phyloP scores from a whole-genome alignment of 257 asterid species.

The Lycium ferocissimum region DNA sequence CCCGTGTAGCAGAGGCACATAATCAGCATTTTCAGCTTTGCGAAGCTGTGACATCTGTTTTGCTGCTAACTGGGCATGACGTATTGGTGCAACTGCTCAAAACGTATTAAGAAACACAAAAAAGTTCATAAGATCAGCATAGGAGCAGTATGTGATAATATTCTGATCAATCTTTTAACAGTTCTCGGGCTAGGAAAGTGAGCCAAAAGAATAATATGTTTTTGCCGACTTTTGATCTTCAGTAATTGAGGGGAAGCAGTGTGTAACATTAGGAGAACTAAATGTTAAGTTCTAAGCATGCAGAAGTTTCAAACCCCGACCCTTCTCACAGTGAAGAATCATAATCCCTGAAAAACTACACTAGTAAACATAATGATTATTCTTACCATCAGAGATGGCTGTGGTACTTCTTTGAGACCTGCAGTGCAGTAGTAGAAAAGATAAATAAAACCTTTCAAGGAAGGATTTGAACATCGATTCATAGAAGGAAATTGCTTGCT shows the following conservation, averaged over 20 bases:
- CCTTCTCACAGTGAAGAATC: too few relatives aligned
- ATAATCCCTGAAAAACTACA: too few relatives aligned
- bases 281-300: too few relatives aligned
- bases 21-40: too few relatives aligned
- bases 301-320: too few relatives aligned
- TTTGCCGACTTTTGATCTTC: too few relatives aligned
- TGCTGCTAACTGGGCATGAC: conserved; percentile 75
- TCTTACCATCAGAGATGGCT: conserved; percentile 74
- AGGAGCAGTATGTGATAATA: neutral
- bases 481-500: conserved; percentile 27
- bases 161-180: neutral
- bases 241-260: too few relatives aligned
- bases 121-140: neutral
- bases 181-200: too few relatives aligned
- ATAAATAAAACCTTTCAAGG: neutral
- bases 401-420: conserved; percentile 80
- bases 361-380: neutral
- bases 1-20: too few relatives aligned
- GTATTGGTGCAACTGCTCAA: conserved; percentile 67
- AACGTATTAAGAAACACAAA: neutral
- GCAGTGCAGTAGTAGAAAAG: conserved; percentile 24
- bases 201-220: too few relatives aligned
- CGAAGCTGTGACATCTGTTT: conserved; percentile 37
- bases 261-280: too few relatives aligned
- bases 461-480: neutral